These are phyloP conservation scores for Ceratobasidium papillatum DNA, from an alignment of 1,284 basidiomycete species.

Conservation along the genomic window DNA sequence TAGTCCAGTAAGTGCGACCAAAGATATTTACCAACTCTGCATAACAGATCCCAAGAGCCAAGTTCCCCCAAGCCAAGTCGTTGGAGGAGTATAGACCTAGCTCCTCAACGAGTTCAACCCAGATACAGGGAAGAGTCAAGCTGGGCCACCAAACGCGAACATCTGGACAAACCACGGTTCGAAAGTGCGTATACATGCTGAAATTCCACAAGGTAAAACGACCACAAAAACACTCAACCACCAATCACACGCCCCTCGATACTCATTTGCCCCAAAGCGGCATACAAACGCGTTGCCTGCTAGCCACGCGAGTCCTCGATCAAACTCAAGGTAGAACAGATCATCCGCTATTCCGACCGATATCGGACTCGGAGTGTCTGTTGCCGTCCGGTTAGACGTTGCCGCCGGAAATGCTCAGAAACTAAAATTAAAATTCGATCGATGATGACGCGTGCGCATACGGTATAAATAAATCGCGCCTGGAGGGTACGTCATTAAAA, in stretches of 20 bases:
- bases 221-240: too few relatives aligned
- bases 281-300: not conserved
- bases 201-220: too few relatives aligned
- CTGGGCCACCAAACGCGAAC: too few relatives aligned
- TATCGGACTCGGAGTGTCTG: not conserved
- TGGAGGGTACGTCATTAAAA: not conserved
- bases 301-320: conserved; percentile 6
- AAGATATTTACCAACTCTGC: too few relatives aligned
- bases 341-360: conserved; percentile 1
- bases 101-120: too few relatives aligned
- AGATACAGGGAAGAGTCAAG: too few relatives aligned
- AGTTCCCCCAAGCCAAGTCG: too few relatives aligned
- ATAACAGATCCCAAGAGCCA: too few relatives aligned
- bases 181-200: too few relatives aligned
- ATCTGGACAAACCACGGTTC: too few relatives aligned
- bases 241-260: not conserved
- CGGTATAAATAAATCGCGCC: conserved; percentile 3
- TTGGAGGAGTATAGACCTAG: too few relatives aligned
- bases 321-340: not conserved
- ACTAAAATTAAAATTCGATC: not conserved
- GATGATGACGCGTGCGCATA: not conserved
- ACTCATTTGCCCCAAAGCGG: not conserved
- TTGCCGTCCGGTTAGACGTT: not conserved
- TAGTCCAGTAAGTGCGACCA: too few relatives aligned
- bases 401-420: not conserved